These are phyloP conservation scores for Ephemerocybe angulata DNA, from an alignment of 768 basidiomycete species.

Conservation along the genomic window DNA sequence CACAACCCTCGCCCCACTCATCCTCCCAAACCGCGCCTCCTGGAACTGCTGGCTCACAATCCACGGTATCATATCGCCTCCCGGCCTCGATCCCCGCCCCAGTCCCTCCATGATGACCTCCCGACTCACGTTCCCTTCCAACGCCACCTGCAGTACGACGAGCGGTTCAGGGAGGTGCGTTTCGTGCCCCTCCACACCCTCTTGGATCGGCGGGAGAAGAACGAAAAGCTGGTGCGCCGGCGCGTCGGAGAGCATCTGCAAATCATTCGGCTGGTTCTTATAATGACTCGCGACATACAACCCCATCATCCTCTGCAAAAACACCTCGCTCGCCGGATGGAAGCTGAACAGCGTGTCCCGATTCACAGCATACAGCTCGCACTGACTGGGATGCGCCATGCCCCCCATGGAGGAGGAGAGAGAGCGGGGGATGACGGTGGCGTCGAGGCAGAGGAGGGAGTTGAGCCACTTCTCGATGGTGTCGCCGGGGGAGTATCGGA, in stretches of 20 bases:
- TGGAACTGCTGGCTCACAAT: slow-evolving; percentile 92
- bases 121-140: slow-evolving; percentile 91
- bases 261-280: slow-evolving; percentile 98
- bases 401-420: no score
- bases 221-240: slow-evolving; percentile 97
- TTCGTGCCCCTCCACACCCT: slow-evolving; percentile 21
- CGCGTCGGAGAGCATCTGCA: slow-evolving; percentile 96
- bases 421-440: slow-evolving; percentile 50
- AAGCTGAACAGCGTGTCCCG: slow-evolving; percentile 96
- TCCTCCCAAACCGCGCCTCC: slow-evolving; percentile 85
- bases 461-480: slow-evolving; percentile 95
- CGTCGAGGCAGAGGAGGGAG: slow-evolving; percentile 83
- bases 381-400: slow-evolving; percentile 43
- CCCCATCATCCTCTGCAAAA: slow-evolving; percentile 98
- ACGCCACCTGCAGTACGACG: slow-evolving; percentile 91
- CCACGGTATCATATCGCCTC: slow-evolving; percentile 99
- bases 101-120: slow-evolving; percentile 83
- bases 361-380: slow-evolving; percentile 93
- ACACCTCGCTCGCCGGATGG: slow-evolving; percentile 95
- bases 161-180: slow-evolving; percentile 91
- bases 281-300: slow-evolving; percentile 97
- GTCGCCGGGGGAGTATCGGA: slow-evolving; percentile 86
- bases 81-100: slow-evolving; percentile 76
- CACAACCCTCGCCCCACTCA: slow-evolving; percentile 90
- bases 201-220: slow-evolving; percentile 85